A percentile compares a stretch with the other conserved stretches of the same genome.
Conservation (phyloP, 177 flowering plant species). For the Tripterygium wilfordii region DNA sequence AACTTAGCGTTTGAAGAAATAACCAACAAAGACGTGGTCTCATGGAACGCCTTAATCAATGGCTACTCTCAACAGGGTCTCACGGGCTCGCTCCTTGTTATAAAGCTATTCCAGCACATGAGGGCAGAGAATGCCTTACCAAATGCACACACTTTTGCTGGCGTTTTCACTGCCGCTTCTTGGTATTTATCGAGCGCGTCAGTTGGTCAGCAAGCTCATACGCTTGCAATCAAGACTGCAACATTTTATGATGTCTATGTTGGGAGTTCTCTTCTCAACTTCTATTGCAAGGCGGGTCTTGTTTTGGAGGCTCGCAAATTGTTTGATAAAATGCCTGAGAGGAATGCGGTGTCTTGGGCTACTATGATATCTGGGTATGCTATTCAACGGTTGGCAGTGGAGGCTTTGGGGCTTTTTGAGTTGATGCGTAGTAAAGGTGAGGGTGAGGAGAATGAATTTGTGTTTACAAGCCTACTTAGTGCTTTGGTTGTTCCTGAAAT, state of each 20-base stretch:
- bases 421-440: conserved; percentile 33
- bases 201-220: conserved; percentile 54
- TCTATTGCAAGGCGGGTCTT: conserved; percentile 64
- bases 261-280: conserved; percentile 52
- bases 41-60: conserved; percentile 70
- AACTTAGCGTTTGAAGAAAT: conserved; percentile 39
- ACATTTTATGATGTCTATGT: conserved; percentile 53
- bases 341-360: conserved; percentile 73
- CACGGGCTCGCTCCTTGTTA: conserved; percentile 18
- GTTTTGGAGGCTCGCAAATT: conserved; percentile 43
- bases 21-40: conserved; percentile 41
- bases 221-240: conserved; percentile 35
- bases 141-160: conserved; percentile 62
- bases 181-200: conserved; percentile 21
- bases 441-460: conserved; percentile 50
- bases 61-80: conserved; percentile 41
- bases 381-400: conserved; percentile 26
- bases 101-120: conserved; percentile 55
- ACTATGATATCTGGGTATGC: conserved; percentile 84
- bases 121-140: conserved; percentile 33
- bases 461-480: conserved; percentile 66
- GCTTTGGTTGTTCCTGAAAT: conserved; percentile 33
- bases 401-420: conserved; percentile 46
- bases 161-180: conserved; percentile 58
- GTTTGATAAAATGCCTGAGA: conserved; percentile 68